These are phyloP conservation scores for Leucosporidium creatinivorum DNA, from an alignment of 768 basidiomycete species.

Conservation along the genomic window DNA sequence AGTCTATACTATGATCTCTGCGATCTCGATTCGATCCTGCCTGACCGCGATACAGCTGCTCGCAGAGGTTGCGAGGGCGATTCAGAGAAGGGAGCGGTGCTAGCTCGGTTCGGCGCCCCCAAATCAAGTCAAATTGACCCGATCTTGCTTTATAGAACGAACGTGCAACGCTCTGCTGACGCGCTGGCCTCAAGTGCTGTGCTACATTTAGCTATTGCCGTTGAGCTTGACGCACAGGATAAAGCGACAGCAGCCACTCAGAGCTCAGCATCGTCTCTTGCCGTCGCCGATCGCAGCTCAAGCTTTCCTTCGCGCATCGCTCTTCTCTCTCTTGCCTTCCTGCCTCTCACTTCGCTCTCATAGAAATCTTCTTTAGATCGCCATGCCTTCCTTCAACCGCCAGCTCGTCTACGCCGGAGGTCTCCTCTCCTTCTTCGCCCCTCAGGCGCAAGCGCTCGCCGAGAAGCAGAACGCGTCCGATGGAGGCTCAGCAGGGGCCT, in stretches of 20 bases:
- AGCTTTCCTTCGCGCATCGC: background rate
- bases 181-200: no score
- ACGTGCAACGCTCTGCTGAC: no score
- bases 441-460: background rate
- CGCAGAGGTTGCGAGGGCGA: slow-evolving; percentile 5
- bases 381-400: no score
- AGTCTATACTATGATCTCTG: no score
- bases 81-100: background rate
- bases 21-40: no score
- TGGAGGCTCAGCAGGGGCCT: background rate
- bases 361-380: no score
- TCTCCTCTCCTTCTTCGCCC: no score
- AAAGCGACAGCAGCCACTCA: background rate
- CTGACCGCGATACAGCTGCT: background rate
- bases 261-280: no score
- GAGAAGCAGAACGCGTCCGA: background rate
- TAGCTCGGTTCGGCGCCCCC: background rate
- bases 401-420: no score
- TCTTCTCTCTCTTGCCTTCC: background rate
- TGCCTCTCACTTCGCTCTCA: background rate
- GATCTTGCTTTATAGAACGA: no score
- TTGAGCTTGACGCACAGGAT: no score
- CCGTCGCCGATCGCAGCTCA: background rate
- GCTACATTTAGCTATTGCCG: no score
- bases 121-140: background rate